These are phyloP conservation scores for Chlamydomonas sp. DNA, from an alignment of 139 green algal species.

Conservation along the genomic window DNA sequence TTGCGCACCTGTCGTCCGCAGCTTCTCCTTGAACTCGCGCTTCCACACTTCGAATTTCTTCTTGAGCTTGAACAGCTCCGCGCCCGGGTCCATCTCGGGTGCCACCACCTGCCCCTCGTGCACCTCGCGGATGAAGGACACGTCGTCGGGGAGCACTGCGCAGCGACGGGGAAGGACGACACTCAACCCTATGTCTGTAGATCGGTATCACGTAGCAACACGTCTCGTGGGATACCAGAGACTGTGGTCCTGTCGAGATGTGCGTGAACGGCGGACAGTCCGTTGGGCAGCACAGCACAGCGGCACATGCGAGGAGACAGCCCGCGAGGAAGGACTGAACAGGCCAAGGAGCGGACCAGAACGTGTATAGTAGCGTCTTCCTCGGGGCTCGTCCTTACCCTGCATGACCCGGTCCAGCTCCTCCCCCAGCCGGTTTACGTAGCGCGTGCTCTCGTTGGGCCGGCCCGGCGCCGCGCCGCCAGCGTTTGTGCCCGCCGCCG, in stretches of 20 bases:
- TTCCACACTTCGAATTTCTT: conserved; percentile 71
- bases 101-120: conserved; percentile 46
- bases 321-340: too few species aligned
- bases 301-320: too few species aligned
- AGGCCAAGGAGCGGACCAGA: background rate
- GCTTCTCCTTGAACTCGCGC: conserved; percentile 64
- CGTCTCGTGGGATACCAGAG: too few species aligned
- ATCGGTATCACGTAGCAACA: background rate
- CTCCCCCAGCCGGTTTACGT: conserved; percentile 42
- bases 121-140: conserved; percentile 67
- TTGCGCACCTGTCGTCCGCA: conserved; percentile 24
- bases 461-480: background rate
- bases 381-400: conserved; percentile 25
- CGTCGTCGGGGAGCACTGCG: conserved; percentile 63
- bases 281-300: too few species aligned
- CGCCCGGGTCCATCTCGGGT: conserved; percentile 62
- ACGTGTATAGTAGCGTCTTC: background rate
- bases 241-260: too few species aligned
- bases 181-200: background rate
- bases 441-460: conserved; percentile 21
- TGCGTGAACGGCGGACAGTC: too few species aligned
- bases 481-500: background rate
- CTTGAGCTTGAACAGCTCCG: conserved; percentile 63
- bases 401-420: conserved; percentile 55
- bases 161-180: background rate